Conservation (phyloP, 768 basidiomycete genomes). For the Phaffia australis region DNA sequence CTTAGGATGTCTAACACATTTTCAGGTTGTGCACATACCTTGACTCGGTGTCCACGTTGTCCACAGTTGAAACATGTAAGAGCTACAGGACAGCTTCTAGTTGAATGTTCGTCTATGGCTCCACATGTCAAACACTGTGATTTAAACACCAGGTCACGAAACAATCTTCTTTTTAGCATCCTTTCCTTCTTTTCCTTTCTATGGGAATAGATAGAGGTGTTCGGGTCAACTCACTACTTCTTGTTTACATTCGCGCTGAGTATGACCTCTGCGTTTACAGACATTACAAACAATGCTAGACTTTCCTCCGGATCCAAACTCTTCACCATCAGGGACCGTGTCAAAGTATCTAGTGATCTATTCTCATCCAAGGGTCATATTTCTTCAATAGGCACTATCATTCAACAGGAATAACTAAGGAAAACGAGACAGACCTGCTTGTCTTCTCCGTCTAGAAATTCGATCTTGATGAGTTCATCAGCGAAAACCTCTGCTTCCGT, state of each 20-base stretch:
- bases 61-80: constrained; percentile 25
- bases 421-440: constrained; percentile 15
- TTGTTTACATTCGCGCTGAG: constrained; percentile 19
- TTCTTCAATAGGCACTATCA: background rate
- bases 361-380: background rate
- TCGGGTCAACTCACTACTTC: constrained; percentile 11
- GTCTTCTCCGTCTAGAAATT: constrained; percentile 25
- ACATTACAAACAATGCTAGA: constrained; percentile 21
- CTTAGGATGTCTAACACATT: no score
- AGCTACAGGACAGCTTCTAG: constrained; percentile 25
- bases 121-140: constrained; percentile 25
- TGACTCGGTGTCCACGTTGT: constrained; percentile 23
- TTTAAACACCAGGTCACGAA: background rate
- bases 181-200: background rate
- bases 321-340: constrained; percentile 7
- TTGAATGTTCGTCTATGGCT: constrained; percentile 19
- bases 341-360: constrained; percentile 19
- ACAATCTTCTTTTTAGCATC: background rate
- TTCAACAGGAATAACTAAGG: background rate
- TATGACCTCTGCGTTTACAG: constrained; percentile 25
- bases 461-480: constrained; percentile 23
- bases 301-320: constrained; percentile 18
- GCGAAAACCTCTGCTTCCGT: constrained; percentile 25
- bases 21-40: background rate
- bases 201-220: background rate